These are phyloP conservation scores for Pulveroboletus sp. DNA, from an alignment of 768 basidiomycete species.

Conservation along the genomic window DNA sequence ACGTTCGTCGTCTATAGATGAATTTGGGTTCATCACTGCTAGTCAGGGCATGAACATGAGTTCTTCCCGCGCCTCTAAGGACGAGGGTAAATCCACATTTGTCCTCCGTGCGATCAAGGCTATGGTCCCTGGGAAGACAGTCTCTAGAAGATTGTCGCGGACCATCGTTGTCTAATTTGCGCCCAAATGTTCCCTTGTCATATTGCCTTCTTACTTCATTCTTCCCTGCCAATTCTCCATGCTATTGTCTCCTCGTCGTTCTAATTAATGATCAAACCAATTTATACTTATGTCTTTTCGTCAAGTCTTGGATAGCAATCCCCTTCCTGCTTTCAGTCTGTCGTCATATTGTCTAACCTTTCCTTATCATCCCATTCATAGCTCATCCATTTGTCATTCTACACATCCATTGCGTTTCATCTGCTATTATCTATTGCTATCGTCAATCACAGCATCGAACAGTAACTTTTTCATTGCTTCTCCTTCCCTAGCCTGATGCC, in stretches of 20 bases:
- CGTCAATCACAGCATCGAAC: conserved; percentile 20
- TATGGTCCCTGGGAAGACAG: conserved; percentile 62
- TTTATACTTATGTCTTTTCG: conserved; percentile 15
- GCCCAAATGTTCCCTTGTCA: background rate
- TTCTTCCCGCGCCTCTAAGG: conserved; percentile 33
- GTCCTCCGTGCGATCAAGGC: conserved; percentile 74
- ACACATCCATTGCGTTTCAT: conserved; percentile 29
- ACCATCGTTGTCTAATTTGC: conserved; percentile 21
- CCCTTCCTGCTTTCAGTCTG: conserved; percentile 14
- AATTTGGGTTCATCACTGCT: conserved; percentile 53
- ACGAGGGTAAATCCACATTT: conserved; percentile 46
- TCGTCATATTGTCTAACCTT: conserved; percentile 23
- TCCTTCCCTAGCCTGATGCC: conserved; percentile 7
- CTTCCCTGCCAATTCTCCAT: background rate
- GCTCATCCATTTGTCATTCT: conserved; percentile 7
- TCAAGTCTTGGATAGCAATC: conserved; percentile 3
- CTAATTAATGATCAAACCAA: conserved; percentile 17
- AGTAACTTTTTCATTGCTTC: background rate
- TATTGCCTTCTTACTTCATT: background rate
- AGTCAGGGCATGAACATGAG: conserved; percentile 22
- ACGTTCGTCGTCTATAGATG: conserved; percentile 52
- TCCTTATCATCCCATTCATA: conserved; percentile 12
- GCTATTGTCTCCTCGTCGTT: conserved; percentile 8
- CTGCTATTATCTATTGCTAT: conserved; percentile 34
- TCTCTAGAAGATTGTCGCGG: conserved; percentile 48